Evolutionary conservation across 106 monocot genomes (phyloP), one percentile per base, ranked within the genome.

Genomic region (Hemerocallis citrina): DNA sequence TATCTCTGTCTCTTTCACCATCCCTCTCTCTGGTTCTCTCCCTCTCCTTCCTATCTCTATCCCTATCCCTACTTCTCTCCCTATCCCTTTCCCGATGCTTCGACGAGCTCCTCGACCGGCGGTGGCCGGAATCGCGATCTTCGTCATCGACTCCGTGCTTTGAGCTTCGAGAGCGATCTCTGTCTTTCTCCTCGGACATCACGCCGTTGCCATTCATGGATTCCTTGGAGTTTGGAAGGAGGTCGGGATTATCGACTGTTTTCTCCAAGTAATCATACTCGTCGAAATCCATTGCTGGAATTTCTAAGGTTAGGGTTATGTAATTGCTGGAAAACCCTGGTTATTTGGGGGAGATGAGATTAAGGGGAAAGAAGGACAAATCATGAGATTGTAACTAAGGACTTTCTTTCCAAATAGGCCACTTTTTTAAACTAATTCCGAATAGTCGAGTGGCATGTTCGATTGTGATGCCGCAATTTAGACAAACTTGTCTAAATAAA

Each of bases 251-350:
- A 75, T 89, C 93, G 40, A 94, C 89, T 34, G 85, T 69, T 82
- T 85, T 89, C 72, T 94, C 93, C 42, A 94, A 48, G 72, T 94
- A 94, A 16, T 89, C 93, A 71, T 94, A 94, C 77, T 94, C 93
- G 75, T 94, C 93, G 75, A 89, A 94, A 34, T 94, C 93, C 93
- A 89, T 94, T 11, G 38, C 1, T n/a, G n/a, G n/a, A n/a, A n/a
- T n/a, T n/a, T n/a, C n/a, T n/a, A n/a, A n/a, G n/a, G n/a, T n/a
- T n/a, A n/a, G n/a, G n/a, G n/a, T n/a, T n/a, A n/a, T n/a, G n/a
- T n/a, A n/a, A n/a, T n/a, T n/a, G n/a, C n/a, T n/a, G n/a, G n/a
- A n/a, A n/a, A n/a, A n/a, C n/a, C n/a, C n/a, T n/a, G n/a, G n/a
- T n/a, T n/a, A n/a, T n/a, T n/a, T n/a, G n/a, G n/a, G n/a, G n/a